Conservation (phyloP, 768 basidiomycete species). For the Suillus occidentalis region DNA sequence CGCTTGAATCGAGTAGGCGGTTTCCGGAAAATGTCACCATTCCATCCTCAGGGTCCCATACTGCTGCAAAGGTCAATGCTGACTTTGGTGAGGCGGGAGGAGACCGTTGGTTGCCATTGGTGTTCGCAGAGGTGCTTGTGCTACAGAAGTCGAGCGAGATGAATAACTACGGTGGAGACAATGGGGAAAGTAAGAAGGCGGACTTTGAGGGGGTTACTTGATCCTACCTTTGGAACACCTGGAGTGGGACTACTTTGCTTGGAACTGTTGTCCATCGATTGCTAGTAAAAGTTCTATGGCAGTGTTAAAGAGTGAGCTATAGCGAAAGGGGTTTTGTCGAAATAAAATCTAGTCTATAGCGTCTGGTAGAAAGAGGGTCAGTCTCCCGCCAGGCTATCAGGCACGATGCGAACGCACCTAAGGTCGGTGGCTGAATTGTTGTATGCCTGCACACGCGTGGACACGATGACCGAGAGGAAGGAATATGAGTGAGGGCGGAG, state of each 20-base stretch:
- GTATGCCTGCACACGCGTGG: slow-evolving; percentile 26
- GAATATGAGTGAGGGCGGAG: slow-evolving; percentile 4
- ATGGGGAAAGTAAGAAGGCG: background rate
- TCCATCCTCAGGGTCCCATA: slow-evolving; percentile 60
- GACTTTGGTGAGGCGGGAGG: slow-evolving; percentile 55
- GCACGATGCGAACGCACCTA: background rate
- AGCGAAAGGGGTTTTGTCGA: background rate
- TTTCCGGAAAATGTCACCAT: slow-evolving; percentile 58
- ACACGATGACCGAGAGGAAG: slow-evolving; percentile 9
- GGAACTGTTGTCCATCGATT: background rate
- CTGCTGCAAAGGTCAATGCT: slow-evolving; percentile 57
- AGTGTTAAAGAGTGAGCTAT: background rate
- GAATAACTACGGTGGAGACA: slow-evolving; percentile 16
- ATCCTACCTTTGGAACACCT: slow-evolving; percentile 16
- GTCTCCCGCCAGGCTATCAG: background rate
- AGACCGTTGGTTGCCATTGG: slow-evolving; percentile 46
- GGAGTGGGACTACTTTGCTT: background rate
- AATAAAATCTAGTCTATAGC: background rate
- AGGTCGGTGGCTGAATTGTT: slow-evolving; percentile 16
- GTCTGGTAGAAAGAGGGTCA: background rate
- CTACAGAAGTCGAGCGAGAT: slow-evolving; percentile 24
- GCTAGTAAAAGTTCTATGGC: too few species aligned
- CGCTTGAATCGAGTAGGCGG: slow-evolving; percentile 37
- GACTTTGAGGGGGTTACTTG: background rate
- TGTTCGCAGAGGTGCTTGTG: slow-evolving; percentile 8